A percentile compares a stretch with the other conserved stretches of the same genome.
These are phyloP conservation scores for Pichia paraexigua DNA, from an alignment of 805 yeast genomes.

Conservation along the genomic window DNA sequence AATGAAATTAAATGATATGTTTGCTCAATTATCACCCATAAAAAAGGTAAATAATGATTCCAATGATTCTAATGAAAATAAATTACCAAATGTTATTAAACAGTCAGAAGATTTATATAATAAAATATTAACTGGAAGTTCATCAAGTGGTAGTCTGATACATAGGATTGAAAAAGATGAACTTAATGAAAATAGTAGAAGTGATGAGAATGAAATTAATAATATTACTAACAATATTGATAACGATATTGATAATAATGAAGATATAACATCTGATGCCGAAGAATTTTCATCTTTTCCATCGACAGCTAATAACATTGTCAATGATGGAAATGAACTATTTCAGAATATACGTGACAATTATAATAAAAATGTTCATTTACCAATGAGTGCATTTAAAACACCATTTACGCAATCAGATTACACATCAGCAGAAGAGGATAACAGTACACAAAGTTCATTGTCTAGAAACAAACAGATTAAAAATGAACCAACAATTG, in stretches of 20 bases:
- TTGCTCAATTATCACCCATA: conserved; percentile 16
- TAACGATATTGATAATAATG: conserved; percentile 3
- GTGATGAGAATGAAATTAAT: background rate
- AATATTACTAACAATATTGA: background rate
- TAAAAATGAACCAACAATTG: background rate
- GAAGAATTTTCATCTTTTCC: conserved; percentile 19
- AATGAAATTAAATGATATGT: conserved; percentile 20
- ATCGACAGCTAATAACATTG: conserved; percentile 18
- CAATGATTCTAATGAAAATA: conserved; percentile 6
- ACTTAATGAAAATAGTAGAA: background rate
- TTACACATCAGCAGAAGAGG: conserved; percentile 19
- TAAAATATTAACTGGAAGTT: conserved; percentile 4
- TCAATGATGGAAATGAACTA: conserved; percentile 21
- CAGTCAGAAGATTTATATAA: conserved; percentile 6
- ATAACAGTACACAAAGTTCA: background rate
- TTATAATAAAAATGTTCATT: conserved; percentile 12
- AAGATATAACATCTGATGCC: conserved; percentile 24
- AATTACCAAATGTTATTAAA: conserved; percentile 3
- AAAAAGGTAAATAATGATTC: conserved; percentile 7
- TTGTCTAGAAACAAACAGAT: background rate
- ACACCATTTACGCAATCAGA: conserved; percentile 16
- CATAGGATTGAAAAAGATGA: background rate
- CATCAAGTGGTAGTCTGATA: conserved; percentile 1
- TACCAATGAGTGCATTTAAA: background rate
- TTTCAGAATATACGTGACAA: conserved; percentile 19